Conservation (phyloP, 805 yeast species). For the Yamadazyma olivae region DNA sequence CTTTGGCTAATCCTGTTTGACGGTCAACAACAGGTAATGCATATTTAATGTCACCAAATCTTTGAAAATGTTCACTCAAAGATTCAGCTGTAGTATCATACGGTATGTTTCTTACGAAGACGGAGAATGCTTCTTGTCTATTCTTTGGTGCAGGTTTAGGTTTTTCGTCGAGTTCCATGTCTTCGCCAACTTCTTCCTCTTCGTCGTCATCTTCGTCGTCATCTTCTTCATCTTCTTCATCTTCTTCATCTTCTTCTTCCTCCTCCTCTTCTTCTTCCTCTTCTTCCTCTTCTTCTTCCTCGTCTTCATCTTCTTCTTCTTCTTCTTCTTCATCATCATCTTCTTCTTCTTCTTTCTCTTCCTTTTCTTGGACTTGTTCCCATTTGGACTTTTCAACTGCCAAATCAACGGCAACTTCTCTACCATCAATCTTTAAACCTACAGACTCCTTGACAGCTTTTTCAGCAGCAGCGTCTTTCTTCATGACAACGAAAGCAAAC, state of each 20-base stretch:
- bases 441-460: constrained; percentile 72
- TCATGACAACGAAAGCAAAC: constrained; percentile 92
- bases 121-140: constrained; percentile 65
- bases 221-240: constrained; percentile 30
- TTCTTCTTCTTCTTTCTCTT: constrained; percentile 33
- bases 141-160: constrained; percentile 37
- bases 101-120: constrained; percentile 91
- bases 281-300: constrained; percentile 33
- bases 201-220: constrained; percentile 23
- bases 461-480: constrained; percentile 71
- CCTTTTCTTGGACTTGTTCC: constrained; percentile 51
- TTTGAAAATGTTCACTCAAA: constrained; percentile 70
- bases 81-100: constrained; percentile 87
- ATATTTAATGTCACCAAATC: constrained; percentile 85
- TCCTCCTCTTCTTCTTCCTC: constrained; percentile 37
- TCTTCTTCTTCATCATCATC: constrained; percentile 37
- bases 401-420: constrained; percentile 91
- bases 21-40: constrained; percentile 92
- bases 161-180: constrained; percentile 6
- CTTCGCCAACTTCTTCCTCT: constrained; percentile 28
- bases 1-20: constrained; percentile 81
- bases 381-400: constrained; percentile 88
- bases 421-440: constrained; percentile 79
- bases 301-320: constrained; percentile 38
- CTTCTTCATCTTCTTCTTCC: constrained; percentile 27